A percentile compares a stretch with the other conserved stretches of the same genome.
Conservation (phyloP, 805 yeast species). For the Candida parachauliodes region DNA sequence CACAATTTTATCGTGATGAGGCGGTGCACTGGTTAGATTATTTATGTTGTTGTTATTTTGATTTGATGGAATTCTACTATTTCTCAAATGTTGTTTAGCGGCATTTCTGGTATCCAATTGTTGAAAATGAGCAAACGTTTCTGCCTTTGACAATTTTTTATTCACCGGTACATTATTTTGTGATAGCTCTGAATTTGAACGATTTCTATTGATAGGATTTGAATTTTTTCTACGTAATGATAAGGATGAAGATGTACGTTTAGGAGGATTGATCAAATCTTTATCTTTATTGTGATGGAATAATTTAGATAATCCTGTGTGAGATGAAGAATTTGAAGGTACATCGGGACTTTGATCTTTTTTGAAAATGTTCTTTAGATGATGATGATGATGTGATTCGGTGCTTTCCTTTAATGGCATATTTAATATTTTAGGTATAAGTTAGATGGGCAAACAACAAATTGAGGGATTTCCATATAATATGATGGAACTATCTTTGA, state of each 20-base stretch:
- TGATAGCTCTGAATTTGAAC: slow-evolving; percentile 7
- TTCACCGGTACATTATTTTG: slow-evolving; percentile 6
- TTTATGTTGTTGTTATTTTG: neutral
- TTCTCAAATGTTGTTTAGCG: slow-evolving; percentile 14
- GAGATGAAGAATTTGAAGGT: slow-evolving; percentile 10
- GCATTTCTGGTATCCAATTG: slow-evolving; percentile 28
- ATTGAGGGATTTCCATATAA: too few species aligned
- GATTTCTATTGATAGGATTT: slow-evolving; percentile 4
- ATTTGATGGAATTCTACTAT: slow-evolving; percentile 9
- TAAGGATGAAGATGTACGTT: slow-evolving; percentile 17
- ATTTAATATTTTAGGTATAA: too few species aligned
- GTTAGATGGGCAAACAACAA: too few species aligned
- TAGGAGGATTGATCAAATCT: slow-evolving; percentile 5
- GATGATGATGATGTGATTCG: slow-evolving; percentile 15
- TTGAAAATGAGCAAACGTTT: slow-evolving; percentile 37
- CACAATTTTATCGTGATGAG: slow-evolving; percentile 39
- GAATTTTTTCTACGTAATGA: slow-evolving; percentile 19
- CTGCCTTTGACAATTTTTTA: slow-evolving; percentile 25
- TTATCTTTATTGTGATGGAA: slow-evolving; percentile 17
- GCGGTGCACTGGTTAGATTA: slow-evolving; percentile 3
- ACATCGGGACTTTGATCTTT: slow-evolving; percentile 15
- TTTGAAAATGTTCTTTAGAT: slow-evolving; percentile 18
- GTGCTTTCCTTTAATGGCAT: neutral
- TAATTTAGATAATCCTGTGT: slow-evolving; percentile 16
- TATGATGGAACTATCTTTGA: too few species aligned